Conservation (phyloP, 768 basidiomycete species). For the Russula lepida region DNA sequence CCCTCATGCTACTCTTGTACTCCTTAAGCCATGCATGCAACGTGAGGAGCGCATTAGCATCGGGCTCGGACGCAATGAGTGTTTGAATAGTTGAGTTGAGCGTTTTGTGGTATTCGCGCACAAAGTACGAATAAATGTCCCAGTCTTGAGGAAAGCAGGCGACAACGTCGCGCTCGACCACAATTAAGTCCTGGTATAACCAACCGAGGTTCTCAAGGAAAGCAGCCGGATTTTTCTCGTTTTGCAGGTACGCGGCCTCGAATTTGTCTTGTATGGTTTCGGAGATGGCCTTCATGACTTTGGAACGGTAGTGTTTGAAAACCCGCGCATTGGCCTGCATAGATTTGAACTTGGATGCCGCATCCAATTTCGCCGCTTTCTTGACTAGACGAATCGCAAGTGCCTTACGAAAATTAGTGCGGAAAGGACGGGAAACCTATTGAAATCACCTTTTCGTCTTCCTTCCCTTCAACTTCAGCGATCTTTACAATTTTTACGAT, state of each 20-base stretch:
- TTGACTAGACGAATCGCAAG: constrained; percentile 91
- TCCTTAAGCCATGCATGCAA: constrained; percentile 94
- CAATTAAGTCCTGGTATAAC: constrained; percentile 92
- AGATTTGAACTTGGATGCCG: constrained; percentile 88
- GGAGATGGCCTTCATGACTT: constrained; percentile 71
- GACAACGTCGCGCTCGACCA: constrained; percentile 84
- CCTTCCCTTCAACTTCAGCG: constrained; percentile 83
- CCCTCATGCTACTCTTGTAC: constrained; percentile 92
- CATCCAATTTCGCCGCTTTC: constrained; percentile 86
- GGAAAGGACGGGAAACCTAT: not conserved
- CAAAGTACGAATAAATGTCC: constrained; percentile 74
- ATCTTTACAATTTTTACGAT: constrained; percentile 90
- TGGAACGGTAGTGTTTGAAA: constrained; percentile 92
- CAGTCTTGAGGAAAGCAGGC: constrained; percentile 90
- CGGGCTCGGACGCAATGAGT: constrained; percentile 65
- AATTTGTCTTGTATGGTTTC: constrained; percentile 70
- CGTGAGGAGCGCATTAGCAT: constrained; percentile 79
- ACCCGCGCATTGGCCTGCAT: constrained; percentile 88
- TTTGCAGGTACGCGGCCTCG: constrained; percentile 52
- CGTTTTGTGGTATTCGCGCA: constrained; percentile 86
- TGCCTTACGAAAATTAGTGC: constrained; percentile 44
- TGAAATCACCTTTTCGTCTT: constrained; percentile 78
- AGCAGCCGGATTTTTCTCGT: constrained; percentile 52
- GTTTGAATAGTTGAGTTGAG: constrained; percentile 66
- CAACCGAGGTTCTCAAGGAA: constrained; percentile 79